Conservation (phyloP, 805 yeast genomes). For the Clavispora santaluciae region DNA sequence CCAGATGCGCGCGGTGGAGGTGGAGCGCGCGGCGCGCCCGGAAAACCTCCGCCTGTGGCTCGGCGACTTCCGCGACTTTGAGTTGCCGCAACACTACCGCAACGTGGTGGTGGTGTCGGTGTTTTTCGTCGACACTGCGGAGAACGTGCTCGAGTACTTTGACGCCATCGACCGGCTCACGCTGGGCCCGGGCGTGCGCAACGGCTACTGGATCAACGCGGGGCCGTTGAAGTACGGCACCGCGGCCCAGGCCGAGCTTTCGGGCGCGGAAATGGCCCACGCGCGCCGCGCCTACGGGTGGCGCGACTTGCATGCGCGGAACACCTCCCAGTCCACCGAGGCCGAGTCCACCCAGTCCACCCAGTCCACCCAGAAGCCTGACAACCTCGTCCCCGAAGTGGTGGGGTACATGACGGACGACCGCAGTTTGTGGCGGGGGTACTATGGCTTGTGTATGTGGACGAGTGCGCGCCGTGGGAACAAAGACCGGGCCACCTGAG, state of each 20-base stretch:
- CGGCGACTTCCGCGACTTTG: slow-evolving; percentile 63
- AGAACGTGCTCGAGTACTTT: slow-evolving; percentile 71
- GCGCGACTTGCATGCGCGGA: slow-evolving; percentile 28
- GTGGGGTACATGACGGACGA: slow-evolving; percentile 66
- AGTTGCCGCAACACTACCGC: slow-evolving; percentile 29
- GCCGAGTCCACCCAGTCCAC: slow-evolving; percentile 4
- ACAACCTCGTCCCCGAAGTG: not conserved
- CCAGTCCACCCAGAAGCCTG: slow-evolving; percentile 5
- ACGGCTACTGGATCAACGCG: slow-evolving; percentile 77
- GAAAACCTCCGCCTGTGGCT: slow-evolving; percentile 42
- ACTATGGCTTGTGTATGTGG: slow-evolving; percentile 64
- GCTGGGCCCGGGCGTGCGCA: slow-evolving; percentile 27
- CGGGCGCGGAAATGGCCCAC: slow-evolving; percentile 59
- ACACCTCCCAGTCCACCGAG: slow-evolving; percentile 10
- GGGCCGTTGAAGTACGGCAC: slow-evolving; percentile 95
- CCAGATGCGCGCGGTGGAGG: slow-evolving; percentile 46
- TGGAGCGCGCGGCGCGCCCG: slow-evolving; percentile 35
- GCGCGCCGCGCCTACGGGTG: slow-evolving; percentile 61
- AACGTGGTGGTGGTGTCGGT: slow-evolving; percentile 58
- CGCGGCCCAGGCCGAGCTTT: slow-evolving; percentile 71
- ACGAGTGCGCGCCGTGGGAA: slow-evolving; percentile 34
- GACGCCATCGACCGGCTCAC: slow-evolving; percentile 51
- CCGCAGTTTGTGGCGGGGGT: slow-evolving; percentile 71
- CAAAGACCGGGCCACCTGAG: not conserved
- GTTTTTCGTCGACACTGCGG: slow-evolving; percentile 91